phyloP scores from a whole-genome alignment of 495 filamentous ascomycete species.

The Xanthoparmelia taractica region DNA sequence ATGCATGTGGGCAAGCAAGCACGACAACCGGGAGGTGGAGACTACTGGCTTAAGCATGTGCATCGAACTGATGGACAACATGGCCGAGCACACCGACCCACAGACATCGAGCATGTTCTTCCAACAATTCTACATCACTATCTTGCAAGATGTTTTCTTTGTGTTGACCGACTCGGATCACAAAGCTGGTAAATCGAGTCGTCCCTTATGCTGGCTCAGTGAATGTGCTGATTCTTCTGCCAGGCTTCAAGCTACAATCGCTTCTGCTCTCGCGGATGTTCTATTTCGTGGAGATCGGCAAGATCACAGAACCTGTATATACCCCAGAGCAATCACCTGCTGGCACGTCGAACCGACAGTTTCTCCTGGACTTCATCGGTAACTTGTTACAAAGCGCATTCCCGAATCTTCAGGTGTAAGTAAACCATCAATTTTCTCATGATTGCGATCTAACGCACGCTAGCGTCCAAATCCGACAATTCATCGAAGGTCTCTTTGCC shows the following conservation, averaged over 20 bases:
- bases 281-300: conserved; percentile 76
- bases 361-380: conserved; percentile 76
- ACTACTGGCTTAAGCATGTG: conserved; percentile 98
- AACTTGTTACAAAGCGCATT: conserved; percentile 86
- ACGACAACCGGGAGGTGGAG: conserved; percentile 97
- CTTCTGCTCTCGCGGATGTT: conserved; percentile 93
- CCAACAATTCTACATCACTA: conserved; percentile 89
- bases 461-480: conserved; percentile 78
- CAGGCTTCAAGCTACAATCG: conserved; percentile 91
- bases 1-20: conserved; percentile 99
- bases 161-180: conserved; percentile 96
- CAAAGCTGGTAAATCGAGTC: conserved; percentile 62
- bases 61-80: conserved; percentile 93
- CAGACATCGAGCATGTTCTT: conserved; percentile 90
- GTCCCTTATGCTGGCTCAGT: neutral
- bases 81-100: conserved; percentile 77
- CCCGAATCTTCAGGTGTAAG: conserved; percentile 84
- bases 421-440: conserved; percentile 19
- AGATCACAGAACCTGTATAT: conserved; percentile 89
- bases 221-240: conserved; percentile 11
- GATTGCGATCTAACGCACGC: conserved; percentile 13
- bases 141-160: conserved; percentile 97
- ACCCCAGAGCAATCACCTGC: conserved; percentile 65
- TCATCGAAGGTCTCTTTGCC: conserved; percentile 79
- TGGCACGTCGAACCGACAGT: conserved; percentile 84